Conservation (phyloP, 2,329 filamentous ascomycete species). For the Macroventuria anomochaeta region DNA sequence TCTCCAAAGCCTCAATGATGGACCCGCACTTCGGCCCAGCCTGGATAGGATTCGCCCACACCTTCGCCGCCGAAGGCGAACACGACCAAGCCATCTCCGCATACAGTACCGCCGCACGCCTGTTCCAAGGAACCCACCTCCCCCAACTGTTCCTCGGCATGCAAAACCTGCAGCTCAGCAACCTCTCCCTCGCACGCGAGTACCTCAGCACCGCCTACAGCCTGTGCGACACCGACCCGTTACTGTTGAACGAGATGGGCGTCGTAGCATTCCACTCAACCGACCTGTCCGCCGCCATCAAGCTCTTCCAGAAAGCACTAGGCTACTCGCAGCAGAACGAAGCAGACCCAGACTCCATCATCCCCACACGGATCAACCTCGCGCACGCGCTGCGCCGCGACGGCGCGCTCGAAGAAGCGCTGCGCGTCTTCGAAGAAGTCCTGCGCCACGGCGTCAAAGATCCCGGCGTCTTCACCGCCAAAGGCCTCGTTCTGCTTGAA, state of each 20-base stretch:
- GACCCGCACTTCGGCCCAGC: conserved; percentile 96
- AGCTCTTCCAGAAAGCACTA: conserved; percentile 79
- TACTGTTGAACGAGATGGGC: conserved; percentile 94
- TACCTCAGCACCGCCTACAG: conserved; percentile 90
- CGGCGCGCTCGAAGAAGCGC: conserved; percentile 71
- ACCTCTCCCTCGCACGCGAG: conserved; percentile 90
- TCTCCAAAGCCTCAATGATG: conserved; percentile 97
- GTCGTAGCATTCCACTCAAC: conserved; percentile 95
- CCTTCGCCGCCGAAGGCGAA: conserved; percentile 95
- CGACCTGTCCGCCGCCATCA: conserved; percentile 74
- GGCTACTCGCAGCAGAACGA: conserved; percentile 79
- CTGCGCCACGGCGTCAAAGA: conserved; percentile 82
- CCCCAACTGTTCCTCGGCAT: conserved; percentile 96
- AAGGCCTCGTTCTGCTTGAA: conserved; percentile 84
- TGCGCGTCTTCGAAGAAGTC: conserved; percentile 86
- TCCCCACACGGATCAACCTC: conserved; percentile 85
- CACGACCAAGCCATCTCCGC: conserved; percentile 98
- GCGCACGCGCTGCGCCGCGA: conserved; percentile 84
- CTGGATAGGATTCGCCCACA: conserved; percentile 99
- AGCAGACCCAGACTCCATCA: conserved; percentile 80
- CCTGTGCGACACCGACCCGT: conserved; percentile 81
- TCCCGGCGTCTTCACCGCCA: conserved; percentile 77
- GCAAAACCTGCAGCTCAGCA: conserved; percentile 96
- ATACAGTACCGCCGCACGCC: conserved; percentile 89
- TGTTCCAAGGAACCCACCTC: conserved; percentile 96